Evolutionary conservation across 1,284 basidiomycete species (phyloP).

Genomic region (Ganoderma sp.): DNA sequence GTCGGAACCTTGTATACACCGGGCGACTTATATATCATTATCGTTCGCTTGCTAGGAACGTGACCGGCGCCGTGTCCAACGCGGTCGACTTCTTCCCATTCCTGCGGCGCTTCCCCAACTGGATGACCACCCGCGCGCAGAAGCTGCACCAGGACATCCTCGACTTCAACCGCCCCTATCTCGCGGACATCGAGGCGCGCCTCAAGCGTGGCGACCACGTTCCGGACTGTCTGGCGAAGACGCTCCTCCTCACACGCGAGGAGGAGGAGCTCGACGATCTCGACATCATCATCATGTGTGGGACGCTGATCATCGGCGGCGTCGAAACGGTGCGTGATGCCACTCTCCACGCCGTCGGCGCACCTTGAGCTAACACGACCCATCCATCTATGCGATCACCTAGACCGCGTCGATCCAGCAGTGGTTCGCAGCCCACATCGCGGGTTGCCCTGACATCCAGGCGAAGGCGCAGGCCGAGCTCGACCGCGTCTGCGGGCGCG

Average conservation of each 20-base stretch:
- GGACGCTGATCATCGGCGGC: conserved; percentile 47
- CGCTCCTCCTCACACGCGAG: conserved; percentile 42
- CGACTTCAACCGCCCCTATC: conserved; percentile 35
- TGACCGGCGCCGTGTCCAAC: neutral
- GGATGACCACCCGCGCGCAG: neutral
- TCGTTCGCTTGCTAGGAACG: neutral
- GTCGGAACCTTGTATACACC: neutral
- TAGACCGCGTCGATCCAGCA: conserved; percentile 33
- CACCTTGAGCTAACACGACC: conserved; percentile 8
- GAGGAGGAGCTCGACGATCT: conserved; percentile 46
- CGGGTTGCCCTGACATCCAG: conserved; percentile 32
- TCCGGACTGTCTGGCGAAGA: conserved; percentile 44
- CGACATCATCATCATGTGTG: conserved; percentile 49
- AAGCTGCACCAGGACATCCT: conserved; percentile 44
- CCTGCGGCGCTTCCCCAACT: neutral
- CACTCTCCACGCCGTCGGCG: neutral
- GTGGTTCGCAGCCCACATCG: conserved; percentile 33
- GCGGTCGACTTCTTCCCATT: conserved; percentile 1
- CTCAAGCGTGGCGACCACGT: conserved; percentile 36
- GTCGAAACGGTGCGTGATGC: conserved; percentile 43
- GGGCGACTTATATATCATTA: neutral
- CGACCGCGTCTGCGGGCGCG: conserved; percentile 5
- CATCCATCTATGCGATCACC: neutral
- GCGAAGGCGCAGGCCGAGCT: conserved; percentile 6
- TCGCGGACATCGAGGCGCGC: conserved; percentile 31